Evolutionary conservation across 2,329 filamentous ascomycete genomes (phyloP).

Genomic region (Fusarium nelsonii): DNA sequence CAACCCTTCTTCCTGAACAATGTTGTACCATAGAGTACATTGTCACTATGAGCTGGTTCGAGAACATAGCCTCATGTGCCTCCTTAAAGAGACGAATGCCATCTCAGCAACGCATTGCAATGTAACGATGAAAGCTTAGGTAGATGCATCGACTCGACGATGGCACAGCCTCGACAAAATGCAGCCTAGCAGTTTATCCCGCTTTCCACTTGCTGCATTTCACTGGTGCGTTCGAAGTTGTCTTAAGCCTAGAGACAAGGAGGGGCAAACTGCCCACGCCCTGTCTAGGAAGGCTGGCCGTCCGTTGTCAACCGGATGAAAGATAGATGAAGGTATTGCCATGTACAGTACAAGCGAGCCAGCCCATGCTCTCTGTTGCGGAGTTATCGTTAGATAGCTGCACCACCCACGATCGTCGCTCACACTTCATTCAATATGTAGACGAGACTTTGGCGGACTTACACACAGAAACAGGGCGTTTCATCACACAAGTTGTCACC

Average conservation of each 20-base stretch:
- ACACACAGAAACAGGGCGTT: neutral
- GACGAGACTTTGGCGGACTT: conserved; percentile 2
- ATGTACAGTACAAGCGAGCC: conserved; percentile 15
- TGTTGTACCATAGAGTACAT: neutral
- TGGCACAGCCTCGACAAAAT: conserved; percentile 11
- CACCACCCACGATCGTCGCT: conserved; percentile 15
- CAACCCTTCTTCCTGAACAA: neutral
- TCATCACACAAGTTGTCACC: neutral
- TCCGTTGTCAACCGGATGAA: conserved; percentile 17
- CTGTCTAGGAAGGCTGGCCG: conserved; percentile 7
- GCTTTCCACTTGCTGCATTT: conserved; percentile 1
- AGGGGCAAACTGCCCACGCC: neutral
- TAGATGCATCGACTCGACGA: neutral
- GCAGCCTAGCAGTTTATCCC: neutral
- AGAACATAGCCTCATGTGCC: conserved; percentile 30
- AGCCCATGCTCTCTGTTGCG: conserved; percentile 5
- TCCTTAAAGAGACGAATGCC: neutral
- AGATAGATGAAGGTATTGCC: conserved; percentile 8
- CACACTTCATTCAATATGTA: conserved; percentile 15
- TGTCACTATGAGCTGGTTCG: conserved; percentile 13
- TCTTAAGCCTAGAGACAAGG: neutral
- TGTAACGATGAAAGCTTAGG: neutral
- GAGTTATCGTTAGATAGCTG: conserved; percentile 26
- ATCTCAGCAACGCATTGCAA: conserved; percentile 10
- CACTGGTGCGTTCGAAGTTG: conserved; percentile 13